Evolutionary conservation across 2,329 filamentous ascomycete species (phyloP).

Genomic region (Xylariomycetidae sp.): DNA sequence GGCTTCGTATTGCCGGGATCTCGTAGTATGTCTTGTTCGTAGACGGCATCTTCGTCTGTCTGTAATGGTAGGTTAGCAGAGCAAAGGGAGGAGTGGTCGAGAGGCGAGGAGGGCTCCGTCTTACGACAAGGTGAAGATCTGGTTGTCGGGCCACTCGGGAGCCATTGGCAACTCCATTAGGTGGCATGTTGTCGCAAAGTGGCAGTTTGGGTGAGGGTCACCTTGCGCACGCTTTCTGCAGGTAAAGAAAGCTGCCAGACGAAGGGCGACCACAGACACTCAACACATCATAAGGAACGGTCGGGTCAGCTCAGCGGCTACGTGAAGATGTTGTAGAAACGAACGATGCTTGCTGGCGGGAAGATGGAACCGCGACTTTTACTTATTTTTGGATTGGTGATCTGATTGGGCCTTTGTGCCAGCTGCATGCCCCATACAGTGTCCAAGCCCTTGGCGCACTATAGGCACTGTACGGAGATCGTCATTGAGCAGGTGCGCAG

Average conservation of each 20-base stretch:
- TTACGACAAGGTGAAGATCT: conserved; percentile 46
- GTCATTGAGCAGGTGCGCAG: neutral
- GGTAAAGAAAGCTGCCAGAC: conserved; percentile 1
- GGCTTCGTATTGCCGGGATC: conserved; percentile 83
- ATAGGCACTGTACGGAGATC: conserved; percentile 6
- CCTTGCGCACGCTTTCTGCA: conserved; percentile 15
- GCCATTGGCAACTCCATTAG: conserved; percentile 27
- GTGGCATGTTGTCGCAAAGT: conserved; percentile 30
- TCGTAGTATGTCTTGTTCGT: conserved; percentile 92
- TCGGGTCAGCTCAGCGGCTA: conserved; percentile 1
- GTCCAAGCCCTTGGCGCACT: no score
- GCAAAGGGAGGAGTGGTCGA: neutral
- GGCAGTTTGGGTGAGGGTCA: no score
- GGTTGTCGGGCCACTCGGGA: conserved; percentile 31
- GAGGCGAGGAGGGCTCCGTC: conserved; percentile 2
- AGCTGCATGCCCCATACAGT: neutral
- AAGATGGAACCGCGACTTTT: conserved; percentile 12
- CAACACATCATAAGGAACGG: conserved; percentile 13
- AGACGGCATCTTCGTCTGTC: conserved; percentile 85
- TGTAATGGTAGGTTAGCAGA: conserved; percentile 34
- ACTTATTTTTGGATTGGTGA: conserved; percentile 11
- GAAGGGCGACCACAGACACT: conserved; percentile 8
- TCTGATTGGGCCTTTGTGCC: conserved; percentile 1
- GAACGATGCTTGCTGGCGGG: conserved; percentile 7
- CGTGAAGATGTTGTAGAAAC: conserved; percentile 4